Base-by-base conservation (phyloP, 805 yeast species). In the Saturnispora serradocipensis region DNA sequence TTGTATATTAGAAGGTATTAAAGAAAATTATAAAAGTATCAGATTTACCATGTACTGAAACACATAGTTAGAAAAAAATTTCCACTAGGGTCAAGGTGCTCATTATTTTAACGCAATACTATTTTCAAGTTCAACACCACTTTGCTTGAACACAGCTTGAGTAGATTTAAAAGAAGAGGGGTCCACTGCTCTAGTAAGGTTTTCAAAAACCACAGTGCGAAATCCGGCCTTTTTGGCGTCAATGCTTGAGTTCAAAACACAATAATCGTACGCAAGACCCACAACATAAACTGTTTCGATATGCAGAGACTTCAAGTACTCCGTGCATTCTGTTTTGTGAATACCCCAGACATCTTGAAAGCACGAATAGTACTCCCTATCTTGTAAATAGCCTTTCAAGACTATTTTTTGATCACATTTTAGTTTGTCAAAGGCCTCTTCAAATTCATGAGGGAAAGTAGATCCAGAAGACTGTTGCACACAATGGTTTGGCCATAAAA, bases 401-500 rank as follows among this genome's bases (percentile, higher is more conserved):
- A 90, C 80, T 2, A 79, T 53, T 27, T 65, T 62, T 53, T 70
- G 68, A 43, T 73, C 43, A 4, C 52, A 38, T 10, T 55, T 25
- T 36, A 58, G 25, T 22, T 53, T 18, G 2, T 56, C 54, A 50
- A 79, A 66, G 1, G 58, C 60, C 2, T 61, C 59, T 38, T 68
- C 65, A 49, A 88, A 71, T 54, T 70, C 77, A 0, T 65, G 56
- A 5, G 87, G 86, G 34, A 86, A 72, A 36, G 75, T 72, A 0
- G 90, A 75, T 0, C 97, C 98, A 5, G 56, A 46, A 0, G 89
- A 73, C 48, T 74, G 72, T 60, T 87, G 90, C 15, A 90, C 78
- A 65, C 97, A 90, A 63, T 90, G 98, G 51, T 78, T 90, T 0
- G 98, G 97, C 97, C 97, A 90, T 3, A 88, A 72, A 0, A 75